phyloP scores from a whole-genome alignment of 345 rosid species.

The Rhodamnia argentea region DNA sequence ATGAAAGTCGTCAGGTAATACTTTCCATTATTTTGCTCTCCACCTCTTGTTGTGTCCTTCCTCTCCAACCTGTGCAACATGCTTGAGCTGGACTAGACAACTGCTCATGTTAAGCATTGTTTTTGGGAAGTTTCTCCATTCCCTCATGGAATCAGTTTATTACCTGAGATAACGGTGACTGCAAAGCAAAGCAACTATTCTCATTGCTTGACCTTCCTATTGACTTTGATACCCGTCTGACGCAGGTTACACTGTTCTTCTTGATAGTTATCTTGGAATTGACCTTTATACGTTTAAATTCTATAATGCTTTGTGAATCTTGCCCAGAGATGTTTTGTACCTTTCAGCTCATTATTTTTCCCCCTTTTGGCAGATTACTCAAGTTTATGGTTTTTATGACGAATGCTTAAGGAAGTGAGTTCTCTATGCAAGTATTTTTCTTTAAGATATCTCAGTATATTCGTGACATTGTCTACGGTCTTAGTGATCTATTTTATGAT shows the following conservation, averaged over 20 bases:
- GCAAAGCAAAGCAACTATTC: neutral
- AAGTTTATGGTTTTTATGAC: constrained; percentile 98
- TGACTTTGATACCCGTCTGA: neutral
- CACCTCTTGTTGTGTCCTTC: neutral
- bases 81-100: neutral
- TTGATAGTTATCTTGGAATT: neutral
- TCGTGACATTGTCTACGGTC: neutral
- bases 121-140: neutral
- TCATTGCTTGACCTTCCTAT: neutral
- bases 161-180: neutral
- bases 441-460: neutral
- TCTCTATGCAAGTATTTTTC: constrained; percentile 7
- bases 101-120: neutral
- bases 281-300: neutral
- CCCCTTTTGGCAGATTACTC: constrained; percentile 72
- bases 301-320: neutral
- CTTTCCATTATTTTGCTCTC: neutral
- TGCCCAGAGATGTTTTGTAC: neutral
- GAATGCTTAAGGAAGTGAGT: constrained; percentile 99
- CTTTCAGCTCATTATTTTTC: neutral
- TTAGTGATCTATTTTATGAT: neutral
- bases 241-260: neutral
- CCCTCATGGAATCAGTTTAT: neutral
- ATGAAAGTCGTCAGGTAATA: constrained; percentile 94
- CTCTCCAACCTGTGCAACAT: neutral